Conservation (phyloP, 2,329 filamentous ascomycete species). For the Neophaeococcomyces aloes region DNA sequence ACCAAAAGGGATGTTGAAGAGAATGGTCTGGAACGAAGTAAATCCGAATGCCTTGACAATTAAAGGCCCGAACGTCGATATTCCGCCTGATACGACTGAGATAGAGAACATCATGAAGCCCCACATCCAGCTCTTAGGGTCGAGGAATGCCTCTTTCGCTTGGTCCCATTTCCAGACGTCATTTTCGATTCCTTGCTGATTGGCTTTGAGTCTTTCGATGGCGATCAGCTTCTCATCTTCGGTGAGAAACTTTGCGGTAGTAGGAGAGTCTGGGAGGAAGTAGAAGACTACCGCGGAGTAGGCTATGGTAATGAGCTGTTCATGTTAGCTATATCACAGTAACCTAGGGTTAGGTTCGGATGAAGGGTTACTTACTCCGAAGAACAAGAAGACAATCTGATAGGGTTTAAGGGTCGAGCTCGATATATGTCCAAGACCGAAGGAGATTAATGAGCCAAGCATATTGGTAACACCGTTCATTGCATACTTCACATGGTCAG, state of each 20-base stretch:
- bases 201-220: conserved; percentile 44
- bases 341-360: too few species aligned
- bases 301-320: conserved; percentile 37
- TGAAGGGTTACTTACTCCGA: conserved; percentile 26
- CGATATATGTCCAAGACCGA: conserved; percentile 21
- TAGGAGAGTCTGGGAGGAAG: conserved; percentile 56
- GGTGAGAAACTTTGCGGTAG: conserved; percentile 41
- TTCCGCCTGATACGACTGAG: conserved; percentile 28
- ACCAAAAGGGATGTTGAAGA: conserved; percentile 21
- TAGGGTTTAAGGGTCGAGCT: conserved; percentile 36
- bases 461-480: conserved; percentile 44
- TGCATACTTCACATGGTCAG: neutral
- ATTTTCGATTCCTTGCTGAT: conserved; percentile 36
- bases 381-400: conserved; percentile 44
- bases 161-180: conserved; percentile 43
- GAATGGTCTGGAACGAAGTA: conserved; percentile 16
- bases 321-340: neutral
- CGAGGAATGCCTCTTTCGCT: conserved; percentile 44
- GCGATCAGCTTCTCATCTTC: conserved; percentile 50
- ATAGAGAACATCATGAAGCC: conserved; percentile 45
- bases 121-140: conserved; percentile 53
- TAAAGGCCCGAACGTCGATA: conserved; percentile 18
- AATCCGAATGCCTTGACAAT: conserved; percentile 21
- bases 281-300: conserved; percentile 42
- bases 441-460: conserved; percentile 43